A percentile compares a stretch with the other conserved stretches of the same genome.
Conservation (phyloP, 2,329 filamentous ascomycete species). For the Penicillium decumbens region DNA sequence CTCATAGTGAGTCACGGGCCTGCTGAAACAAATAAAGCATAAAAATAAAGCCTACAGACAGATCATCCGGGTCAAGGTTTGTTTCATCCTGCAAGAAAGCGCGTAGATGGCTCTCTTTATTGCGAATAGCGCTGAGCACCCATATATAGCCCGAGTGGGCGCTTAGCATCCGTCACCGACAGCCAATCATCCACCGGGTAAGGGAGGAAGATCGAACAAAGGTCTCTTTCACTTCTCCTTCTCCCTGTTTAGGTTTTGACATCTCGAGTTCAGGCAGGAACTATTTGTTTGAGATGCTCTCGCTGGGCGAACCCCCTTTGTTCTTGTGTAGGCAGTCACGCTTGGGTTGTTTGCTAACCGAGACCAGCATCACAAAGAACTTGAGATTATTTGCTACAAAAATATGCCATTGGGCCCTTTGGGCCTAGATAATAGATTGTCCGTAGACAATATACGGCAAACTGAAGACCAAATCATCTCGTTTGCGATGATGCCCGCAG, state of each 20-base stretch:
- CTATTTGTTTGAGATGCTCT: neutral
- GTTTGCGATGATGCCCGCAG: neutral
- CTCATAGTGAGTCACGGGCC: constrained; percentile 9
- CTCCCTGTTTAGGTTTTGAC: neutral
- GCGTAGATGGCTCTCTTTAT: constrained; percentile 12
- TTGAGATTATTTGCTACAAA: too few species aligned
- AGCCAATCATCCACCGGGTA: constrained; percentile 22
- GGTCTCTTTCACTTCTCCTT: neutral
- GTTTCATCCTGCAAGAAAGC: constrained; percentile 27
- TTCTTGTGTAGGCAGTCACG: neutral
- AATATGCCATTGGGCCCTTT: too few species aligned
- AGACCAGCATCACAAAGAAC: too few species aligned
- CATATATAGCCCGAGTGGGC: constrained; percentile 28
- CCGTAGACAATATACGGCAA: too few species aligned
- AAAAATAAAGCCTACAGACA: constrained; percentile 16
- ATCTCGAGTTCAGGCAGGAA: neutral
- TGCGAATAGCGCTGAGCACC: constrained; percentile 19
- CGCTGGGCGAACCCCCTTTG: neutral
- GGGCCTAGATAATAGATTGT: neutral
- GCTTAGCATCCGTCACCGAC: constrained; percentile 24
- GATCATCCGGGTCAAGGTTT: constrained; percentile 6
- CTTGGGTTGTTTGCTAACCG: neutral
- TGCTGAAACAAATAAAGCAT: constrained; percentile 14
- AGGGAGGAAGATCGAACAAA: constrained; percentile 4
- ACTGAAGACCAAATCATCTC: too few species aligned